Evolutionary conservation across 192 early-diverging fungal species (phyloP), one percentile per base, ranked within the genome.

Genomic region (Chytriomyces sp.): DNA sequence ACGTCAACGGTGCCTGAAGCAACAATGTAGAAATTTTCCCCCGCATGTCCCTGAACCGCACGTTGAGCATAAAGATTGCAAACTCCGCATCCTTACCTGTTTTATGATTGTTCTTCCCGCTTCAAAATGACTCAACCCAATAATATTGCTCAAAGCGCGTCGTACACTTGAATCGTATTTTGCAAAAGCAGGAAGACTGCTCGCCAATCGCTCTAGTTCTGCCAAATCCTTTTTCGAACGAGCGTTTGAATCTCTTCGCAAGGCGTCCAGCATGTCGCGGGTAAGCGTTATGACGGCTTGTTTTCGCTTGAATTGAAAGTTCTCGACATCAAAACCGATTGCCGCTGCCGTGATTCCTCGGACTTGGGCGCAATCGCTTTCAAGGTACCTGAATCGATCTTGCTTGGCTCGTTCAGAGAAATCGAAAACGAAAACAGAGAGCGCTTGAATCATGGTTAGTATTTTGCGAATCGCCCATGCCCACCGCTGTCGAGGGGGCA

Each of bases 11-110:
- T 13, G 11, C 77, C 77, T 20, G 50, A 20, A 8, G 75, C 35
- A 23, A 79, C 45, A 44, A 79, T 78, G 74, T 69, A 79, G 79
- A 79, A 79, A 20, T 28, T 79, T 20, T 79, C 43, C 23, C 76
- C 77, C n/a, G 46, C 18, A 45, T 79, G 77, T 11, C 75, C 77
- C 76, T 75, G 28, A 24, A 18, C 13, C 20, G 77, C 44, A 74
- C 6, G 6, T 47, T n/a, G 44, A 28, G 35, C n/a, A 43, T 74
- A 72, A 45, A 20, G 18, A 44, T n/a, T 13, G 18, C 18, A n/a
- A 47, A 72, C 20, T 26, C n/a, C 16, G 24, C 18, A 16, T 61
- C 13, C 44, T 16, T n/a, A 76, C 75, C 75, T 79, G 77, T 35
- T 53, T 61, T 5, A 79, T 57, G 23, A 79, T 79, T 13, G 65